Evolutionary conservation across 2,329 filamentous ascomycete species (phyloP), one percentile per base, ranked within the genome.

Genomic region (Rutstroemia sp.): DNA sequence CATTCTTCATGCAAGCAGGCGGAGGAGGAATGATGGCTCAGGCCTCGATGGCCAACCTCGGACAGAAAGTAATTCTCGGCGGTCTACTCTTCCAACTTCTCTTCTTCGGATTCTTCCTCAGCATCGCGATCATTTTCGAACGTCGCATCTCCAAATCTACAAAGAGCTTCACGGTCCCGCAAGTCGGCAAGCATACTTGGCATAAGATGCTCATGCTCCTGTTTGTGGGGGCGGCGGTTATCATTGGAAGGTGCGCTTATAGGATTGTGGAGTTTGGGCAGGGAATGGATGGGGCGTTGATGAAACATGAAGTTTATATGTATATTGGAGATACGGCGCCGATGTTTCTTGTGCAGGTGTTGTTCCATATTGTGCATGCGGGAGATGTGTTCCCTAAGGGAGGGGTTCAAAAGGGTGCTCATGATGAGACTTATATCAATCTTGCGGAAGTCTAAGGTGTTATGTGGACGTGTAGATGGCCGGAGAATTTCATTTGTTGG

Each of bases 41-140:
- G 46, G 17, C 52, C 10, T 48, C 25, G 25, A 48, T 36, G 14
- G 17, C 6, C 25, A n/a, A 48, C n/a, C 27, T 48, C 2, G 6
- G 47, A 9, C n/a, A 48, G 25, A 48, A 48, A 16, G 64, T 79
- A 34, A 73, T 79, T 8, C 65, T 78, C 16, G 72, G 61, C 4
- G 77, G 78, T 8, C 66, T 81, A 3, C 64, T 75, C n/a, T 60
- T 79, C 9, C 78, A 81, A 60, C 70, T 81, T 9, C 23, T 76
- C 4, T 73, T 78, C 58, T 80, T 80, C 58, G 68, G 69, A 19
- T 69, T 78, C 51, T 80, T 80, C 60, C 64, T 79, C 19, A n/a
- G 59, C 16, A 56, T 56, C 9, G 51, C 56, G 0, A 25, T 49
- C 5, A 27, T 55, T 38, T 62, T 62, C 51, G 40, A 60, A 30